A percentile compares a stretch with the other conserved stretches of the same genome.
phyloP scores from a whole-genome alignment of 2,329 filamentous ascomycete species.

The Hymenoscyphus fructigenus region DNA sequence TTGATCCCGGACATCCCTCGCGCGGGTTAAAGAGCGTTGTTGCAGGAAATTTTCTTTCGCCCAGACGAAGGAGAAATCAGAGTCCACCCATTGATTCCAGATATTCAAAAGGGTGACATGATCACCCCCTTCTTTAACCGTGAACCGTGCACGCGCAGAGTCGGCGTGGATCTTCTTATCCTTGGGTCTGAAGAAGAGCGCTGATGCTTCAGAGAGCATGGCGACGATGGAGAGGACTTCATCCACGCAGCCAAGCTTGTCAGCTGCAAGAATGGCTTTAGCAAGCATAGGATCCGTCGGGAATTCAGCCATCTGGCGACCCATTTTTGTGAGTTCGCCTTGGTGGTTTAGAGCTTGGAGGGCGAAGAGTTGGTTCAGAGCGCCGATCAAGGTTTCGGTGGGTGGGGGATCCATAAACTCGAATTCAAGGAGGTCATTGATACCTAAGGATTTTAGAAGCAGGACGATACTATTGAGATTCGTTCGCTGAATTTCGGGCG shows the following conservation, averaged over 20 bases:
- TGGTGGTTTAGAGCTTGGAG: slow-evolving; percentile 85
- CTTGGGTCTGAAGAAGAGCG: slow-evolving; percentile 91
- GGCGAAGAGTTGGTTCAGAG: slow-evolving; percentile 87
- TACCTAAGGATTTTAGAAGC: slow-evolving; percentile 83
- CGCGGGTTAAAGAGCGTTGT: slow-evolving; percentile 82
- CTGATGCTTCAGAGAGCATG: slow-evolving; percentile 85
- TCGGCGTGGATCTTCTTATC: slow-evolving; percentile 98
- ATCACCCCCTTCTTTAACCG: slow-evolving; percentile 86
- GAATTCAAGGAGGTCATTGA: slow-evolving; percentile 89
- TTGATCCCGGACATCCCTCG: slow-evolving; percentile 89
- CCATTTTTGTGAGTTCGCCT: slow-evolving; percentile 85
- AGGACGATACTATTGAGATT: slow-evolving; percentile 84
- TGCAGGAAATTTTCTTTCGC: slow-evolving; percentile 91
- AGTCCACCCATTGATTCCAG: slow-evolving; percentile 94
- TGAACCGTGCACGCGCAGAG: slow-evolving; percentile 84
- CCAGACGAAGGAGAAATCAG: slow-evolving; percentile 86
- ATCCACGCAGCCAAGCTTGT: slow-evolving; percentile 88
- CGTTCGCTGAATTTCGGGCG: slow-evolving; percentile 88
- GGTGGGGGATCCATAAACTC: slow-evolving; percentile 95
- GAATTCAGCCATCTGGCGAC: slow-evolving; percentile 93
- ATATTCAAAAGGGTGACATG: slow-evolving; percentile 87
- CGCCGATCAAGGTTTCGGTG: slow-evolving; percentile 83
- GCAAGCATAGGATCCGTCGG: slow-evolving; percentile 90
- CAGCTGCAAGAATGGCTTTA: slow-evolving; percentile 83
- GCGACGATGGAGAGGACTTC: slow-evolving; percentile 92